Base-by-base conservation (phyloP, 192 early-diverging fungal species). In the Funneliformis geosporum region DNA sequence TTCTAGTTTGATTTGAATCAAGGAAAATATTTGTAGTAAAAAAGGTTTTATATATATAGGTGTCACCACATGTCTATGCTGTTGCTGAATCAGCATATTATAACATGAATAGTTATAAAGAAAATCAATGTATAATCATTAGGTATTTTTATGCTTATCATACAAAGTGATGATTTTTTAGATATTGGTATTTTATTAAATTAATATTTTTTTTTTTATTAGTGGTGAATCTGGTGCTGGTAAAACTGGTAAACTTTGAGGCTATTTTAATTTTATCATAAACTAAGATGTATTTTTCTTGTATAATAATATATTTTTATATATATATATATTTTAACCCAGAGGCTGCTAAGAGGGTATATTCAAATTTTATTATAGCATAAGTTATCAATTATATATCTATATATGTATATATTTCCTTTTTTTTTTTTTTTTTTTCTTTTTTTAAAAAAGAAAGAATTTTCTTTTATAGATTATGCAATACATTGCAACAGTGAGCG, bases 51-150 rank as follows among this genome's bases (percentile, higher is more conserved):
- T 50, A 75, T 40, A 47, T 28, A 46, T 60, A 90, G 89, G 91
- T 97, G 80, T 91, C 97, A 46, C 98, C 98, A n/a, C 98, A 99
- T 84, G 95, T 99, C 12, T 99, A 94, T 86, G 98, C 98, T 25
- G 92, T 98, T 80, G 97, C 98, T 33, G 98, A 99, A 83, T 88
- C 91, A 38, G 84, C 92, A 4, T 96, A 91, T 84, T 93, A 97
- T 79, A 94, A 94, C 81, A 98, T 99, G 96, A 94, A 97, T 79
- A 92, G 92, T 60, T 98, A 99, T 89, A 96, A 96, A 85, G 98
- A 99, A 84, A 98, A 96, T 83, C 98, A 99, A 81, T 98, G 97
- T 87, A 96, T 99, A 78, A 99, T 99, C 82, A 99, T 99, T 78
- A 92, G 89, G 90, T 91, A 80, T 69, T 69, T n/a, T 42, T 69